These are phyloP conservation scores for Coelastrella sp. DNA, from an alignment of 139 green algal species.

Conservation along the genomic window DNA sequence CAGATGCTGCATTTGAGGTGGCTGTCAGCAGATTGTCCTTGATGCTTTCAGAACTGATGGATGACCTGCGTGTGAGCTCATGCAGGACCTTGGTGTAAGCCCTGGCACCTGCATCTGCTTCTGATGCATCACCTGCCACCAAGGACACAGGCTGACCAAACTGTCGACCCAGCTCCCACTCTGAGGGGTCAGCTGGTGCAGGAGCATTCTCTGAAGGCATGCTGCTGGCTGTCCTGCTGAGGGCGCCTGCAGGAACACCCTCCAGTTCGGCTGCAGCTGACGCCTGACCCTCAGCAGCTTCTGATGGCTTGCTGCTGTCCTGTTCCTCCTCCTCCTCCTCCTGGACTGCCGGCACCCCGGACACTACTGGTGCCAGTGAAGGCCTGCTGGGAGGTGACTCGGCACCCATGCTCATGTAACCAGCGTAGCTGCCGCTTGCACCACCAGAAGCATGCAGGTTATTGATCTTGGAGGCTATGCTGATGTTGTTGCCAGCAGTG, in stretches of 20 bases:
- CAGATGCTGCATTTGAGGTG: background rate
- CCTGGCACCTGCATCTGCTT: background rate
- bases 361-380: background rate
- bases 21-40: background rate
- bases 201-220: background rate
- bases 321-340: background rate
- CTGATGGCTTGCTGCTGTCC: background rate
- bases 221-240: background rate
- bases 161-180: slow-evolving; percentile 40
- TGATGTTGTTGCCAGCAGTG: background rate
- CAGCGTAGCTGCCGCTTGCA: background rate
- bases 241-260: background rate
- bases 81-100: slow-evolving; percentile 38
- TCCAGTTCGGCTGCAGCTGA: background rate
- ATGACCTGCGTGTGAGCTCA: slow-evolving; percentile 25
- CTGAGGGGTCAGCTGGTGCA: slow-evolving; percentile 8
- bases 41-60: background rate
- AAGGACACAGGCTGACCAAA: slow-evolving; percentile 20
- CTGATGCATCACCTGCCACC: background rate
- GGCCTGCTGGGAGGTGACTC: background rate
- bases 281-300: background rate
- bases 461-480: slow-evolving; percentile 27
- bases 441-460: background rate
- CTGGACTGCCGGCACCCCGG: background rate
- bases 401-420: slow-evolving; percentile 13